Conservation (phyloP, 441 rosid species). For the Daphne laureola region DNA sequence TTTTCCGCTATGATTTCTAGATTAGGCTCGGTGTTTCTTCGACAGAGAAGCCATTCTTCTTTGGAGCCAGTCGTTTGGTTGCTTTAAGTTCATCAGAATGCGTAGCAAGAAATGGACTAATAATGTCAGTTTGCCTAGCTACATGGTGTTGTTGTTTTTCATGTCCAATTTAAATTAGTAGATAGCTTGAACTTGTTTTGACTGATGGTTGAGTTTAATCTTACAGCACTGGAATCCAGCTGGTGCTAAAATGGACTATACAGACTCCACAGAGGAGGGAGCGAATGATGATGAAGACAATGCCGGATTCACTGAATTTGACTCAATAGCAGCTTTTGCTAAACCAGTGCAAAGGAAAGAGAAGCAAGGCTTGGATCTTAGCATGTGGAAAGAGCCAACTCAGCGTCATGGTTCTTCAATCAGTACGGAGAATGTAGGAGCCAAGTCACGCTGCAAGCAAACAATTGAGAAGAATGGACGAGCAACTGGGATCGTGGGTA, state of each 20-base stretch:
- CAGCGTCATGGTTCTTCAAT: slow-evolving; percentile 23
- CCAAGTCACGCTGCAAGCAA: slow-evolving; percentile 14
- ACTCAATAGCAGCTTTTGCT: slow-evolving; percentile 49
- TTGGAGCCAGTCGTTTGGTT: not conserved
- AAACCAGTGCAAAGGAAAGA: slow-evolving; percentile 66
- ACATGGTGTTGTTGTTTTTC: too few species aligned
- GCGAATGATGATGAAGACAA: slow-evolving; percentile 31
- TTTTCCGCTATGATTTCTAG: not conserved
- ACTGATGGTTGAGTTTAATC: slow-evolving; percentile 18
- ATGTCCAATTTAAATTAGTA: slow-evolving; percentile 5
- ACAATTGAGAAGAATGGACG: slow-evolving; percentile 16
- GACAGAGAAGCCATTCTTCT: not conserved
- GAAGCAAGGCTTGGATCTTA: slow-evolving; percentile 47
- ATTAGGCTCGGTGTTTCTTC: not conserved
- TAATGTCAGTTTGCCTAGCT: not conserved
- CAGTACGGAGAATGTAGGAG: slow-evolving; percentile 14
- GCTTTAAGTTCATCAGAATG: not conserved
- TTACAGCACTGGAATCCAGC: slow-evolving; percentile 59
- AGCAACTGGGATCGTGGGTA: slow-evolving; percentile 12
- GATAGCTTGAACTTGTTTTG: slow-evolving; percentile 4
- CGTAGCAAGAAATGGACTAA: too few species aligned
- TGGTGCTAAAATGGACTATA: slow-evolving; percentile 14
- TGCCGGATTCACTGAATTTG: slow-evolving; percentile 26
- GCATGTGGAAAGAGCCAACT: slow-evolving; percentile 41
- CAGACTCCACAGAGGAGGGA: slow-evolving; percentile 17